These are phyloP conservation scores for Jacaranda mimosifolia DNA, from an alignment of 257 asterid species.

Conservation along the genomic window DNA sequence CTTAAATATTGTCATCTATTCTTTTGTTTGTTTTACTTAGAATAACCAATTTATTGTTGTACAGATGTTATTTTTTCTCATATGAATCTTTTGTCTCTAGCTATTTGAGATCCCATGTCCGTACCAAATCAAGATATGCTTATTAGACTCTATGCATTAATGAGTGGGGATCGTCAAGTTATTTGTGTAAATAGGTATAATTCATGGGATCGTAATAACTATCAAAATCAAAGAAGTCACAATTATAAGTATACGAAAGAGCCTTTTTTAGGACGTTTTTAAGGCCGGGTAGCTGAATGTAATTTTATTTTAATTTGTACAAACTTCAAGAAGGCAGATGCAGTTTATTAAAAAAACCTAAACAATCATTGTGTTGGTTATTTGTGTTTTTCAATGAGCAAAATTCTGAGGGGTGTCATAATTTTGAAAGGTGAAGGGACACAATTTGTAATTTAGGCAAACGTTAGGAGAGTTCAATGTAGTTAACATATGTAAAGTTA, in stretches of 20 bases:
- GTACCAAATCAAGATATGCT: too few relatives aligned
- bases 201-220: too few relatives aligned
- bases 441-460: not conserved
- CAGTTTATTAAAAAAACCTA: not conserved
- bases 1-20: not conserved
- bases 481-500: not conserved
- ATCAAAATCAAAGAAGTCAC: too few relatives aligned
- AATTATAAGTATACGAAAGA: too few relatives aligned
- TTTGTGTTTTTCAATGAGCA: not conserved
- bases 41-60: not conserved
- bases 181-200: too few relatives aligned
- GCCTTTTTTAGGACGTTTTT: too few relatives aligned
- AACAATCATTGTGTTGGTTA: not conserved
- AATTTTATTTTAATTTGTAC: not conserved
- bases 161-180: too few relatives aligned
- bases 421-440: not conserved
- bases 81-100: too few relatives aligned
- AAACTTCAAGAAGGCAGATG: slow-evolving; percentile 9
- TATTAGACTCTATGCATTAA: too few relatives aligned
- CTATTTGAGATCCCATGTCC: too few relatives aligned
- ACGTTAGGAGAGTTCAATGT: not conserved
- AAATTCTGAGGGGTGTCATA: not conserved
- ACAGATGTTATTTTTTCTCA: too few relatives aligned
- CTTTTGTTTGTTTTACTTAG: not conserved
- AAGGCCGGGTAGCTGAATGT: not conserved